A percentile compares a stretch with the other conserved stretches of the same genome.
These are phyloP conservation scores for Protomyces macrosporus DNA, from an alignment of 1,139 yeast genomes.

Conservation along the genomic window DNA sequence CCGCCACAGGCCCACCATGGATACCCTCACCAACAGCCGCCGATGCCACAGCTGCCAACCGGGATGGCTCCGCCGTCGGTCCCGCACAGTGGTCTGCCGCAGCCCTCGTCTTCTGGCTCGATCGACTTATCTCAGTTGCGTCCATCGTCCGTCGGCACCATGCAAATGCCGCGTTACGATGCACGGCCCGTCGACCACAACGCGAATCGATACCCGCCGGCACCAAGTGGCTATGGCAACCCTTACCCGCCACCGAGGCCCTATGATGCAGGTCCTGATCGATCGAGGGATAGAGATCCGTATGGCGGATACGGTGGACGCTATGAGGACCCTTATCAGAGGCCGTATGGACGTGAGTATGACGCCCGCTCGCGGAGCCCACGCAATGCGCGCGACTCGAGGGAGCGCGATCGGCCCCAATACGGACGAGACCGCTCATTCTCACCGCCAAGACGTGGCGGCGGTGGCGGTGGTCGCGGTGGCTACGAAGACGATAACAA, in stretches of 20 bases:
- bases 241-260: not conserved
- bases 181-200: not conserved
- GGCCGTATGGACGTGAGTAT: conserved; percentile 11
- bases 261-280: not conserved
- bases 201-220: not conserved
- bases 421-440: conserved; percentile 14
- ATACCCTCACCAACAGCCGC: not conserved
- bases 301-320: not conserved
- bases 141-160: not conserved
- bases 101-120: conserved; percentile 14
- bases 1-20: not conserved
- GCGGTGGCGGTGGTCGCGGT: conserved; percentile 1
- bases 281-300: not conserved
- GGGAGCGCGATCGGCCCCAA: conserved; percentile 12
- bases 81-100: not conserved
- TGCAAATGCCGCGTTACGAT: not conserved
- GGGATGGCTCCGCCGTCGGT: not conserved
- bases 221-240: not conserved
- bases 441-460: conserved; percentile 17
- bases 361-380: conserved; percentile 12
- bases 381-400: conserved; percentile 7
- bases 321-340: not conserved
- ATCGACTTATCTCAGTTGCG: conserved; percentile 16
- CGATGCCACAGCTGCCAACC: not conserved
- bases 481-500: conserved; percentile 2